A percentile compares a stretch with the other conserved stretches of the same genome.
These are phyloP conservation scores for Pulveroboletus sp. DNA, from an alignment of 768 basidiomycete genomes.

Conservation along the genomic window DNA sequence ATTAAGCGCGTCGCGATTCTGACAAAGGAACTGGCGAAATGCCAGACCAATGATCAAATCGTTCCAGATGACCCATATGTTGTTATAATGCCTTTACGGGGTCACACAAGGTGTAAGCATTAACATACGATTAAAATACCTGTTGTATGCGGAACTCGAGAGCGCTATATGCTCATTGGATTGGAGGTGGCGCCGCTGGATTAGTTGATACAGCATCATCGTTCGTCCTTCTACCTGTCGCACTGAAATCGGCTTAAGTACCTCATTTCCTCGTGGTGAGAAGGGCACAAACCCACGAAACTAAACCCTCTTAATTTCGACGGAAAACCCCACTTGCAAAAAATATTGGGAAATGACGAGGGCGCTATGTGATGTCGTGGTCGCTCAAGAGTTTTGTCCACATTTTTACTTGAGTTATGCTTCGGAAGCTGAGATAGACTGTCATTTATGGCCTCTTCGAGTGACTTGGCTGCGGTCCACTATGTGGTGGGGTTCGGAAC, in stretches of 20 bases:
- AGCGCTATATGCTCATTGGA: constrained; percentile 29
- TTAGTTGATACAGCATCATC: constrained; percentile 39
- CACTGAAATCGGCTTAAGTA: constrained; percentile 32
- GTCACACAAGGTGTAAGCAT: background rate
- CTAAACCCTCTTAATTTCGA: constrained; percentile 18
- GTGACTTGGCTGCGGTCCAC: constrained; percentile 42
- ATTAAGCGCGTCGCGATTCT: constrained; percentile 54
- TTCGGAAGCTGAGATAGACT: constrained; percentile 1
- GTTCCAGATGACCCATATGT: constrained; percentile 86
- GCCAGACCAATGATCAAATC: constrained; percentile 83
- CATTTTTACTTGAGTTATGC: background rate
- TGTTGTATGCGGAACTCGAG: constrained; percentile 62
- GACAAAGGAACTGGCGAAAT: constrained; percentile 63
- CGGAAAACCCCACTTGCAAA: background rate
- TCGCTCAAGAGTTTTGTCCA: constrained; percentile 7
- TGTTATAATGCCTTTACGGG: constrained; percentile 74
- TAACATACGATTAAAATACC: constrained; percentile 36
- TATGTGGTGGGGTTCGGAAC: constrained; percentile 13
- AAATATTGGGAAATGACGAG: background rate
- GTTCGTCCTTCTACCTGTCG: constrained; percentile 59
- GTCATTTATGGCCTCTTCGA: constrained; percentile 27
- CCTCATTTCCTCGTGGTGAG: background rate
- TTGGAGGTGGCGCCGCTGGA: constrained; percentile 35
- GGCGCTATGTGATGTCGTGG: background rate
- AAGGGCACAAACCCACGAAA: constrained; percentile 21